These are phyloP conservation scores for Suhomyces sp. DNA, from an alignment of 805 yeast genomes.

Conservation along the genomic window DNA sequence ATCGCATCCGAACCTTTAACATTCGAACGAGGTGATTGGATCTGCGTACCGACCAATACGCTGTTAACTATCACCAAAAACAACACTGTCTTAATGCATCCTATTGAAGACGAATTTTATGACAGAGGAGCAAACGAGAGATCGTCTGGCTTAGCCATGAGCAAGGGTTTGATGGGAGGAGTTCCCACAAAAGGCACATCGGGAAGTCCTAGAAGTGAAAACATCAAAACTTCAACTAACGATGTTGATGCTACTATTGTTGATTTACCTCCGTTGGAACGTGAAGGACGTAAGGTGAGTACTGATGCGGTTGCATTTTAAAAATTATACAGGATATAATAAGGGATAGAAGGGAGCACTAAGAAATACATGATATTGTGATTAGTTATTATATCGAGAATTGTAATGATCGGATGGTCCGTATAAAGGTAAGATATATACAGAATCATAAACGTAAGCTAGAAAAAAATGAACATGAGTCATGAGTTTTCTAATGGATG, in stretches of 20 bases:
- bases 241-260: conserved; percentile 21
- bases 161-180: conserved; percentile 91
- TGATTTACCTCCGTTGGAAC: conserved; percentile 35
- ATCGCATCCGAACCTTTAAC: conserved; percentile 97
- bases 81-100: conserved; percentile 88
- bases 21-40: conserved; percentile 97
- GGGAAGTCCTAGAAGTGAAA: too few relatives aligned
- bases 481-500: too few relatives aligned
- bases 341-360: too few relatives aligned
- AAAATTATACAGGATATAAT: too few relatives aligned
- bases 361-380: too few relatives aligned
- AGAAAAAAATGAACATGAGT: too few relatives aligned
- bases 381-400: too few relatives aligned
- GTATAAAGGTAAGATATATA: too few relatives aligned
- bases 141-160: conserved; percentile 78
- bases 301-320: too few relatives aligned
- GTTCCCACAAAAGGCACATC: conserved; percentile 59
- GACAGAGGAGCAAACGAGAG: conserved; percentile 68
- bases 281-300: conserved; percentile 32
- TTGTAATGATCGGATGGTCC: too few relatives aligned
- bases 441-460: too few relatives aligned
- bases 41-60: conserved; percentile 92
- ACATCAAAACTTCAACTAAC: neutral
- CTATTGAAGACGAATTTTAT: conserved; percentile 86
- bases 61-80: conserved; percentile 68